Conservation (phyloP, 2,329 filamentous ascomycete genomes). For the Colletotrichum horii region DNA sequence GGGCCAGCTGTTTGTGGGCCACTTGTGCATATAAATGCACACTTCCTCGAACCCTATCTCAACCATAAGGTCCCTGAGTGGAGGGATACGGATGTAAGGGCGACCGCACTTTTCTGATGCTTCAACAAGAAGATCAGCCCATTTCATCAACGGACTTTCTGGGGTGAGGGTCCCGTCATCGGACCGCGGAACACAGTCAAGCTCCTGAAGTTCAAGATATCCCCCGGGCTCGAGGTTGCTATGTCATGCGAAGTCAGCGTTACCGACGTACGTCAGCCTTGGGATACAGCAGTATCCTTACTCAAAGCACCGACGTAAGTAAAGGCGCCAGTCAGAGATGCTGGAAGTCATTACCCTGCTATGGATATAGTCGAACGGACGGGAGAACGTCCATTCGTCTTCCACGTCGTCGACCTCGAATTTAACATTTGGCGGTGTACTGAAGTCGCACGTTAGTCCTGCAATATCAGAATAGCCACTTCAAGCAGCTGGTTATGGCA, state of each 20-base stretch:
- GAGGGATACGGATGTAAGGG: not conserved
- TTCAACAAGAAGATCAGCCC: slow-evolving; percentile 38
- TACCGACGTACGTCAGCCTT: not conserved
- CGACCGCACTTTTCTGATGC: not conserved
- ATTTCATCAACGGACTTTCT: slow-evolving; percentile 32
- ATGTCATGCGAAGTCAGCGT: not conserved
- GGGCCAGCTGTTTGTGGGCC: slow-evolving; percentile 41
- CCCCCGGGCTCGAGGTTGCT: slow-evolving; percentile 44
- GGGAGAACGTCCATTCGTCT: slow-evolving; percentile 35
- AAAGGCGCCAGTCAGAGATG: slow-evolving; percentile 42
- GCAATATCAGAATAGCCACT: too few species aligned
- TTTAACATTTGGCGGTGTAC: slow-evolving; percentile 43
- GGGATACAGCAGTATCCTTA: not conserved
- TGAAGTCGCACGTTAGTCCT: too few species aligned
- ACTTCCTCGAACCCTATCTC: slow-evolving; percentile 36
- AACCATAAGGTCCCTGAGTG: not conserved
- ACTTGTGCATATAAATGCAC: slow-evolving; percentile 30
- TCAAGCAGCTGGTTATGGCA: too few species aligned
- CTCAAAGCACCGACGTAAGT: not conserved
- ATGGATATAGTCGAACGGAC: slow-evolving; percentile 38
- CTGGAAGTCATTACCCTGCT: slow-evolving; percentile 32
- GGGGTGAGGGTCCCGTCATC: slow-evolving; percentile 25
- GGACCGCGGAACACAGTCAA: not conserved
- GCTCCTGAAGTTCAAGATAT: slow-evolving; percentile 39
- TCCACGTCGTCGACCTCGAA: slow-evolving; percentile 46